Evolutionary conservation across 2,329 filamentous ascomycete genomes (phyloP), one percentile per base, ranked within the genome.

Genomic region (Passalora sequoiae): DNA sequence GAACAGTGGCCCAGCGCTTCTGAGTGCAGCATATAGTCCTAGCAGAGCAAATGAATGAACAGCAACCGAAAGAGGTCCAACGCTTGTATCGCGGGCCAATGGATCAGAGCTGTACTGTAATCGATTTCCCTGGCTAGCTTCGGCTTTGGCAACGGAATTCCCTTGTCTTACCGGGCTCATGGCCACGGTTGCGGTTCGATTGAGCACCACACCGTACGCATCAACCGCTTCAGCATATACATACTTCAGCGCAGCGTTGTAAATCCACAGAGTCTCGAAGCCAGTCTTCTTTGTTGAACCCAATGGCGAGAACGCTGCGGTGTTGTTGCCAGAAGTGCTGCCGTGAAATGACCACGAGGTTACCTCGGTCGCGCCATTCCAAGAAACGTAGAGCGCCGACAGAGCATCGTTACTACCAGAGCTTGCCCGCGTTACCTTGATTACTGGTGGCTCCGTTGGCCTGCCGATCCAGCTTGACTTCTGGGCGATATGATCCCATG

Each of bases 321-420:
- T 16, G 7, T 28, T 20, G 10, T 33, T 25, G 22, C 15, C n/a
- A 5, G 12, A 19, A 5, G 39, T 33, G 22, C 43, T 28, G 9
- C 38, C 51, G 28, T 61, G 59, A 5, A 66, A 44, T 4, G 65
- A 59, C 75, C 75, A 72, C 2, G 45, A 51, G 2, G 44, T 42
- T 7, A 71, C 59, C 29, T 70, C 68, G 0, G 69, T 72, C 0
- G 68, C 68, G 3, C 69, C 69, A 45, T 71, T 71, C 69, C 69
- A 72, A 12, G 70, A 75, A 1, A 77, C 72, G 55, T 74, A 78
- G 5, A 65, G 48, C 8, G 44, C 19, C 16, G 31, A 22, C 4
- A 36, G 4, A 60, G 56, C 17, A 40, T 57, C 0, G 57, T 59
- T 12, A 9, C 16, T 4, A 33, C 16, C 21, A 17, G 30, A 15